Conservation (phyloP, 2,329 filamentous ascomycete genomes). For the Lasiodiplodia theobromae region DNA sequence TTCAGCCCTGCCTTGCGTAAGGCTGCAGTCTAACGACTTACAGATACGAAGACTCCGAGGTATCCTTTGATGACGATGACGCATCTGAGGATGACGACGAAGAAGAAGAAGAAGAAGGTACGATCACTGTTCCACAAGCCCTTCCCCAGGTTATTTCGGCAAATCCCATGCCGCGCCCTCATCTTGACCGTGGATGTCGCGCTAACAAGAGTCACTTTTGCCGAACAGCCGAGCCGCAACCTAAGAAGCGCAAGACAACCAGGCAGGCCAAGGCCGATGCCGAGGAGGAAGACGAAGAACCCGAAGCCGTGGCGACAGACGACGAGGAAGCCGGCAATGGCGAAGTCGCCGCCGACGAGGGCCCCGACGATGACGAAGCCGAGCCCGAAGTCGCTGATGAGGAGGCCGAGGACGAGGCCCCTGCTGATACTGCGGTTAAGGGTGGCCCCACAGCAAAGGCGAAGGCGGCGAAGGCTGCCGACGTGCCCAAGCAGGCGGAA, state of each 20-base stretch:
- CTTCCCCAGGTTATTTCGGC: not conserved
- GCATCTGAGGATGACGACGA: constrained; percentile 30
- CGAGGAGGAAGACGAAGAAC: constrained; percentile 29
- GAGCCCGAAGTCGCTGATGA: constrained; percentile 33
- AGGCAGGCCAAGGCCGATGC: constrained; percentile 34
- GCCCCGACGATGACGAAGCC: constrained; percentile 19
- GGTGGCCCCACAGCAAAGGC: constrained; percentile 40
- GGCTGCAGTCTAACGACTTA: constrained; percentile 24
- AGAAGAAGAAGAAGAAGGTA: constrained; percentile 20
- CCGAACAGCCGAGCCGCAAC: constrained; percentile 34
- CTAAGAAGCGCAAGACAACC: constrained; percentile 41
- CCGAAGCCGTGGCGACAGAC: constrained; percentile 31
- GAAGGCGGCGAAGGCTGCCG: constrained; percentile 38
- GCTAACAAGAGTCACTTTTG: not conserved
- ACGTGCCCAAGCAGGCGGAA: constrained; percentile 41
- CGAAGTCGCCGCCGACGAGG: constrained; percentile 37
- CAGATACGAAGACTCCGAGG: constrained; percentile 31
- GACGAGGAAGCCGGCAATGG: constrained; percentile 37
- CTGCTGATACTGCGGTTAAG: constrained; percentile 38
- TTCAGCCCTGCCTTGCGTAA: constrained; percentile 6
- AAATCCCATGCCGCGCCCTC: not conserved
- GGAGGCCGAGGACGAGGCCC: constrained; percentile 35
- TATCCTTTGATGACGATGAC: constrained; percentile 29
- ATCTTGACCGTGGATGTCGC: not conserved
- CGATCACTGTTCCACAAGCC: not conserved